Evolutionary conservation across 257 asterid genomes (phyloP), one percentile per base, ranked within the genome.

Genomic region (Knoxia roxburghii): DNA sequence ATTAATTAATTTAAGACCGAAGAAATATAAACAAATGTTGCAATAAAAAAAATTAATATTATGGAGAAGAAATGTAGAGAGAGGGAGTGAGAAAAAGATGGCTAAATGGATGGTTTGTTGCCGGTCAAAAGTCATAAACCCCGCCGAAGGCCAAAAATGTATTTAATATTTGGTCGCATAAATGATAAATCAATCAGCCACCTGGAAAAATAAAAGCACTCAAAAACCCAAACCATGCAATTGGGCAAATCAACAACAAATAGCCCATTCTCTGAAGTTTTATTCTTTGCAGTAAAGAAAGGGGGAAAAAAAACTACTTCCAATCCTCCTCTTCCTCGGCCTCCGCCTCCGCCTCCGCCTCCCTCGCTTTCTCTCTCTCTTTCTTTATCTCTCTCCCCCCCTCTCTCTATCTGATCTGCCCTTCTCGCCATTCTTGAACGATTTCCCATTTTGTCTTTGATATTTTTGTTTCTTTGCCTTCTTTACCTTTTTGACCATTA

Each of bases 101-200:
- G 76, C 86, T 75, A 77, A 75, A 84, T 61, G 64, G 55, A 61
- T 71, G 89, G 86, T 77, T 60, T 70, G 74, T 74, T 80, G 76
- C 55, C 79, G 81, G 87, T 82, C 82, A 77, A 77, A n/a, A 73
- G 78, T 71, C 80, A 70, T 75, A 73, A 77, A 30, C 73, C 58
- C 72, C 75, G 67, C 75, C 75, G 49, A 55, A 56, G 69, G 40
- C 18, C 67, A 66, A n/a, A n/a, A n/a, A 35, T 57, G 37, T 24
- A 73, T 78, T 77, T 78, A 68, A 67, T 43, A 55, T 61, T 40
- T 50, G 75, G 35, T 27, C 4, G 61, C 32, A 56, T 0, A 41
- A 41, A 41, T 37, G 9, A 37, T 37, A 37, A 37, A 37, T 37
- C 6, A 74, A 73, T 66, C 75, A 66, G 78, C 74, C 64, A 55